These are phyloP conservation scores for Gossypium herbaceum DNA, from an alignment of 345 rosid species.

Conservation along the genomic window DNA sequence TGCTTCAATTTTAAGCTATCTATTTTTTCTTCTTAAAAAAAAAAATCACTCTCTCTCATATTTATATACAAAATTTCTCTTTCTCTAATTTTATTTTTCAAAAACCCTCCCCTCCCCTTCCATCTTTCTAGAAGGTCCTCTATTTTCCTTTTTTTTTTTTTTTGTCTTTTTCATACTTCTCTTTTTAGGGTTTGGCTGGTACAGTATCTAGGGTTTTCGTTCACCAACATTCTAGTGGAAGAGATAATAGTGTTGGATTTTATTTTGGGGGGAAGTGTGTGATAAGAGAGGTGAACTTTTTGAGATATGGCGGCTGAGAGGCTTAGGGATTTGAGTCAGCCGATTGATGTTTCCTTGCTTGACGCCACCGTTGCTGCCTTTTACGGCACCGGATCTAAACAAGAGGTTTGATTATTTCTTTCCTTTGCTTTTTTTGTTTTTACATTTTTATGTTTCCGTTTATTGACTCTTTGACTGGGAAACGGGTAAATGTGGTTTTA, in stretches of 20 bases:
- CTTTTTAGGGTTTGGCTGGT: conserved; percentile 50
- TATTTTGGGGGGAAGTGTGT: conserved; percentile 12
- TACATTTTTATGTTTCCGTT: background rate
- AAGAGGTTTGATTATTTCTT: conserved; percentile 54
- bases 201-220: conserved; percentile 31
- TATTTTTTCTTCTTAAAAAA: background rate
- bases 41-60: background rate
- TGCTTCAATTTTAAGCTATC: conserved; percentile 92
- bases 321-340: conserved; percentile 89
- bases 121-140: conserved; percentile 31
- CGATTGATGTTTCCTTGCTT: conserved; percentile 85
- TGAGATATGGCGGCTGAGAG: conserved; percentile 89
- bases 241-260: conserved; percentile 9
- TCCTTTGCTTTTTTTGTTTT: background rate
- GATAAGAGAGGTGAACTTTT: background rate
- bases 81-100: conserved; percentile 5
- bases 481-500: background rate
- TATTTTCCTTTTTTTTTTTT: background rate
- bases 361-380: conserved; percentile 98
- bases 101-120: conserved; percentile 5
- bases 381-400: conserved; percentile 99
- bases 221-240: background rate
- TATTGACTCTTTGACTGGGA: background rate
- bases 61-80: conserved; percentile 10
- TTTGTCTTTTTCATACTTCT: conserved; percentile 12